Base-by-base conservation (phyloP, 2,329 filamentous ascomycete species). In the Ceratocystis papillata region DNA sequence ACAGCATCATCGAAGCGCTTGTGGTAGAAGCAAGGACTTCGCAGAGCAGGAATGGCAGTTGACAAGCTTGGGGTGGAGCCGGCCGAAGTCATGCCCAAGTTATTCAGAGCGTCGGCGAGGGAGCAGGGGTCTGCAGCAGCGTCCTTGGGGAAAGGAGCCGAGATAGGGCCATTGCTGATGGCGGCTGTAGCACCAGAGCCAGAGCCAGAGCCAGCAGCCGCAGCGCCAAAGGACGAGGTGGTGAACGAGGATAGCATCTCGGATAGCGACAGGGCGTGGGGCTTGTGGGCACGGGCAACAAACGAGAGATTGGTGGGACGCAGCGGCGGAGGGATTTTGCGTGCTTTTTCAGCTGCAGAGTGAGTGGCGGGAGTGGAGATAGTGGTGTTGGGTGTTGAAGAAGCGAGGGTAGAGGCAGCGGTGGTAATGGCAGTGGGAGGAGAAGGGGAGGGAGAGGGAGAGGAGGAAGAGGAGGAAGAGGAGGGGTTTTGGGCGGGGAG, bases 1-100 rank as follows among this genome's bases (percentile, higher is more conserved):
- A 99, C 90, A 7, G 92, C 90, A 74, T 96, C 91, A 72, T 96
- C 94, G 73, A 99, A 99, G 69, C 93, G 86, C 77, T 95, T 89
- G 77, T 99, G 94, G 78, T 96, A 97, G 78, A 96, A 99, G 78
- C 94, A 99, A 15, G 94, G 94, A 57, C 92, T 96, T 71, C 93
- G 87, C 64, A 97, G 79, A 8, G 87, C 81, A 10, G 87, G 82
- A 70, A 92, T 81, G 17, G 82, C 70, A 66, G 72, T 70, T 20
- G 71, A 70, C 59, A 75, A 71, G 7, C 73, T 73, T 44, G 69
- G 67, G 2, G 69, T 69, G 33, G 72, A 62, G 37, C 57, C 66
- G 5, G 48, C 33, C 74, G 73, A 73, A 75, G 72, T 73, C 69
- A 73, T 75, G 67, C 79, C 80, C 61, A 85, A 76, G 70, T 81